These are phyloP conservation scores for Chenopodium quinoa DNA, from an alignment of 148 eudicot species.

Conservation along the genomic window DNA sequence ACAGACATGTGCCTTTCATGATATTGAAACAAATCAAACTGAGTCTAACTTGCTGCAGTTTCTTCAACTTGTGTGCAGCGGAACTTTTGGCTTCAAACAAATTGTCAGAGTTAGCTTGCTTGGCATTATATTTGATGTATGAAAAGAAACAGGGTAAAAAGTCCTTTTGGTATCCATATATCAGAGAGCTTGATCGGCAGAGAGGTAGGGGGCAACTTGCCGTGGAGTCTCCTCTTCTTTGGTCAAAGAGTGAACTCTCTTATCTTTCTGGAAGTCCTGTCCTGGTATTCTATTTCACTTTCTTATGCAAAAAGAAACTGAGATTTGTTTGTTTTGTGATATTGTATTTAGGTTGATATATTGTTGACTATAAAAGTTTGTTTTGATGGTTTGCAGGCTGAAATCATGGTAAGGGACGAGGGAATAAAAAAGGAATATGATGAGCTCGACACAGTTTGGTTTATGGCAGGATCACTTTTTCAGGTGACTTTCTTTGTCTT, in stretches of 20 bases:
- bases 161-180: slow-evolving; percentile 97
- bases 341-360: not conserved
- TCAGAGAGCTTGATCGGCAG: slow-evolving; percentile 98
- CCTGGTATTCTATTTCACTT: slow-evolving; percentile 44
- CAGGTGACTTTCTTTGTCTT: slow-evolving; percentile 45
- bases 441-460: slow-evolving; percentile 99
- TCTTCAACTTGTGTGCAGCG: slow-evolving; percentile 58
- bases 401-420: slow-evolving; percentile 74
- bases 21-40: not conserved
- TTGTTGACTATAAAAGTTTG: not conserved
- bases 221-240: slow-evolving; percentile 92
- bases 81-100: slow-evolving; percentile 94
- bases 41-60: slow-evolving; percentile 26
- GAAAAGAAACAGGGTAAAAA: slow-evolving; percentile 96
- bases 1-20: not conserved
- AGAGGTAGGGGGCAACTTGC: slow-evolving; percentile 97
- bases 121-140: slow-evolving; percentile 97
- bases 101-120: slow-evolving; percentile 93
- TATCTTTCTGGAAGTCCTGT: slow-evolving; percentile 90
- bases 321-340: not conserved
- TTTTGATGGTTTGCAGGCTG: slow-evolving; percentile 51
- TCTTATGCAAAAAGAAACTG: slow-evolving; percentile 9
- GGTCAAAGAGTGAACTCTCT: slow-evolving; percentile 77
- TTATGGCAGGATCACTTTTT: slow-evolving; percentile 99
- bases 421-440: slow-evolving; percentile 89